Base-by-base conservation (phyloP, 2,329 filamentous ascomycete species). In the Colletotrichum sansevieriae region DNA sequence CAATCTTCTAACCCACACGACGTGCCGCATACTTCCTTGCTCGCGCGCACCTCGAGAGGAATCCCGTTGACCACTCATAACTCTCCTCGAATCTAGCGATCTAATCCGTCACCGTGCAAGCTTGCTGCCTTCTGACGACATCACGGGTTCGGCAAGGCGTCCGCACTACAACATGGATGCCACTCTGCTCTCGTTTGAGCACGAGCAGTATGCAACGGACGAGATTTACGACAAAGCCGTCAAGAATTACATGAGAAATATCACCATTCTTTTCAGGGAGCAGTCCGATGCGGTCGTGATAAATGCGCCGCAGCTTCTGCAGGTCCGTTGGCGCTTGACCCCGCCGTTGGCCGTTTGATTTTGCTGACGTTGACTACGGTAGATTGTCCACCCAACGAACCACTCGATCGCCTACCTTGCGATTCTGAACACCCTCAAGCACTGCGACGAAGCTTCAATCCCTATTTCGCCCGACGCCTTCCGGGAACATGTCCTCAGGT, bases 401-500 rank as follows among this genome's bases (percentile, higher is more conserved):
- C 79, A 89, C 72, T 85, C 87, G 8, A 81, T 87, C 63, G 85
- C 85, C 25, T 86, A 83, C 73, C 79, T 88, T 37, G 74, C 78
- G 59, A 71, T 89, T 46, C 77, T 89, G 60, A 80, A 84, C 65
- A 73, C 76, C 37, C 73, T 83, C 37, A 68, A 82, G 39, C 73
- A 76, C 37, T 62, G 66, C 5, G 49, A 63, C 2, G 59, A 67
- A 9, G 13, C 41, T 13, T 47, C 37, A 1, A 39, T 35, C 1
- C 54, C 64, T 44, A 33, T 71, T 1, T 51, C 67, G 18, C 62
- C 41, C 65, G 71, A 65, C 37, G 64, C 72, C 9, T 68, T 87
- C 11, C 76, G 81, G 33, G 80, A 84, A 69, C 78, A 81, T 54
- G 75, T 83, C 15, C 74, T 84, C 55, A 73, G 76, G 1, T 87